A percentile compares a stretch with the other conserved stretches of the same genome.
Conservation (phyloP, 257 asterid genomes). For the Gentiana dahurica region DNA sequence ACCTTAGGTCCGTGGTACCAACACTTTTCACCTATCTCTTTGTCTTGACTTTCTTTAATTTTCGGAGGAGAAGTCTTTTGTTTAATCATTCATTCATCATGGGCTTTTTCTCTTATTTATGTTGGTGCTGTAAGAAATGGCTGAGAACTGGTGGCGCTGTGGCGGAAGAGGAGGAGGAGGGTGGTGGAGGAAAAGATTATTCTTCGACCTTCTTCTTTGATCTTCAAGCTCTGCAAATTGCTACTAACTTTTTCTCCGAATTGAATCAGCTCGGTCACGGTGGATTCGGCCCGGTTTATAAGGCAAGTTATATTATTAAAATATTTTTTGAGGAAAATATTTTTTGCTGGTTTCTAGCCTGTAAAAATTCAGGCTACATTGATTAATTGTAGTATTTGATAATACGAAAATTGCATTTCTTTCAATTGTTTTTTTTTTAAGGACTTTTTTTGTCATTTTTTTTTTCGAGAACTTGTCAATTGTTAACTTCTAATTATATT, state of each 20-base stretch:
- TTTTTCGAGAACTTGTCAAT: too few species aligned
- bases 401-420: not conserved
- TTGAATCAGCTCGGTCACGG: conserved; percentile 72
- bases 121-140: conserved; percentile 34
- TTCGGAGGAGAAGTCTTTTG: too few species aligned
- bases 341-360: not conserved
- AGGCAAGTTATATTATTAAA: conserved; percentile 18
- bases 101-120: conserved; percentile 33
- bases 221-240: conserved; percentile 53
- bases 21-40: too few species aligned
- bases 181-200: conserved; percentile 23
- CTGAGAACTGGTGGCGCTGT: conserved; percentile 12
- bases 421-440: not conserved
- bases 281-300: conserved; percentile 79
- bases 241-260: conserved; percentile 79
- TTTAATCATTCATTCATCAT: conserved; percentile 9
- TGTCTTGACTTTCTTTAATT: too few species aligned
- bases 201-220: conserved; percentile 39
- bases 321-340: too few species aligned
- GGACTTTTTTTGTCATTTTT: too few species aligned
- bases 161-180: conserved; percentile 14
- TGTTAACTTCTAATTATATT: too few species aligned
- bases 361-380: not conserved
- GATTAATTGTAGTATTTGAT: not conserved
- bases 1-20: too few species aligned